These are phyloP conservation scores for Acanthamoeba healyi DNA, from an alignment of 208 protist genomes.

Conservation along the genomic window DNA sequence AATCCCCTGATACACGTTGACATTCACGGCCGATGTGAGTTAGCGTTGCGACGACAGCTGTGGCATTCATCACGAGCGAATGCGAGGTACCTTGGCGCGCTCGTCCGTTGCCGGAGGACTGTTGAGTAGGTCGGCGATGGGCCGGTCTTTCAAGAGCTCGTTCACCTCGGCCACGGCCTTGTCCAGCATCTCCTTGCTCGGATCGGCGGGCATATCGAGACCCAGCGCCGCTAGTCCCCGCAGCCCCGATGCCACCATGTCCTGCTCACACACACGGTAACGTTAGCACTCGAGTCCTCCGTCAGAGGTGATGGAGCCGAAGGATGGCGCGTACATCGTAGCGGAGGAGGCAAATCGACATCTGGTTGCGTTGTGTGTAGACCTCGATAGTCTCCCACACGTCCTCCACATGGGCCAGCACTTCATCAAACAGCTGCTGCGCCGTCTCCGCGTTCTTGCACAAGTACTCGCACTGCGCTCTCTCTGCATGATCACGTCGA, in stretches of 20 bases:
- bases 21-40: too few relatives aligned
- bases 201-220: background rate
- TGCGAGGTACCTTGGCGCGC: slow-evolving; percentile 9
- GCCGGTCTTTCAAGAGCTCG: background rate
- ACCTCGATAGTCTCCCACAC: slow-evolving; percentile 41
- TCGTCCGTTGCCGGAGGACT: background rate
- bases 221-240: background rate
- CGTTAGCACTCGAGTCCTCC: too few relatives aligned
- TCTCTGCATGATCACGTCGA: slow-evolving; percentile 11
- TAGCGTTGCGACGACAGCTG: too few relatives aligned
- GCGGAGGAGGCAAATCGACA: background rate
- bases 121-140: background rate
- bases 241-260: slow-evolving; percentile 2
- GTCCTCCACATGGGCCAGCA: background rate
- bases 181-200: background rate
- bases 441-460: slow-evolving; percentile 48
- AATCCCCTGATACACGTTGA: background rate
- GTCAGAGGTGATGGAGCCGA: too few relatives aligned
- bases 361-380: slow-evolving; percentile 39
- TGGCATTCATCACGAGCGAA: too few relatives aligned
- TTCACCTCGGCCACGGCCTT: background rate
- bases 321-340: background rate
- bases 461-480: slow-evolving; percentile 66
- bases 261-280: too few relatives aligned
- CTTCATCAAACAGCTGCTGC: slow-evolving; percentile 7